phyloP scores from a whole-genome alignment of 2,329 filamentous ascomycete genomes.

The Xylaria arbuscula region DNA sequence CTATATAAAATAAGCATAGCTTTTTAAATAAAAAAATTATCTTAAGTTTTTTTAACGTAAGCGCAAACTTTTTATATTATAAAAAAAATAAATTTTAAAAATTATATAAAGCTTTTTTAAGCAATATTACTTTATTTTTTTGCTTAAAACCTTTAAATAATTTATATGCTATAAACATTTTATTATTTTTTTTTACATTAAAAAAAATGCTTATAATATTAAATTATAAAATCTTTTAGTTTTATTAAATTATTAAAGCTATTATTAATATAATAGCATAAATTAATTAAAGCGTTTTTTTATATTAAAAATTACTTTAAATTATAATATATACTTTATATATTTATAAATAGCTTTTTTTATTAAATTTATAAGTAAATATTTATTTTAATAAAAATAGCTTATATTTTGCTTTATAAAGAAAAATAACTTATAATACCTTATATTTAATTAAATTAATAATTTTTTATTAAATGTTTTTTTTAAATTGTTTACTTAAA shows the following conservation, averaged over 20 bases:
- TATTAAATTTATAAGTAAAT: constrained; percentile 16
- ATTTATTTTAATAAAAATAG: constrained; percentile 4
- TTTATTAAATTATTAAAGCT: background rate
- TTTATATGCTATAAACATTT: background rate
- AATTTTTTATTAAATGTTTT: background rate
- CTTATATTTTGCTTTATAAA: background rate
- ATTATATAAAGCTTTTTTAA: constrained; percentile 11
- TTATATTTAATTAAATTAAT: background rate
- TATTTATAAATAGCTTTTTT: background rate
- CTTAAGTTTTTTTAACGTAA: background rate
- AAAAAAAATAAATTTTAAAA: background rate
- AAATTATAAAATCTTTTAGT: background rate
- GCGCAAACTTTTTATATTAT: constrained; percentile 8
- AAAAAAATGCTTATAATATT: constrained; percentile 1
- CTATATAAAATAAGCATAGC: background rate
- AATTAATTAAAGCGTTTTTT: background rate
- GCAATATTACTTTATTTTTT: background rate
- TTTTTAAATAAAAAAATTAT: background rate
- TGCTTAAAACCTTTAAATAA: background rate
- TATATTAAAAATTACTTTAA: constrained; percentile 1
- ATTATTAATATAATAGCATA: background rate
- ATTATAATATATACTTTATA: constrained; percentile 1
- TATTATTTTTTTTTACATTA: background rate
- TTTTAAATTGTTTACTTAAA: background rate
- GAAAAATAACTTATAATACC: background rate